phyloP scores from a whole-genome alignment of 768 basidiomycete genomes.

The Boletus patriciae region DNA sequence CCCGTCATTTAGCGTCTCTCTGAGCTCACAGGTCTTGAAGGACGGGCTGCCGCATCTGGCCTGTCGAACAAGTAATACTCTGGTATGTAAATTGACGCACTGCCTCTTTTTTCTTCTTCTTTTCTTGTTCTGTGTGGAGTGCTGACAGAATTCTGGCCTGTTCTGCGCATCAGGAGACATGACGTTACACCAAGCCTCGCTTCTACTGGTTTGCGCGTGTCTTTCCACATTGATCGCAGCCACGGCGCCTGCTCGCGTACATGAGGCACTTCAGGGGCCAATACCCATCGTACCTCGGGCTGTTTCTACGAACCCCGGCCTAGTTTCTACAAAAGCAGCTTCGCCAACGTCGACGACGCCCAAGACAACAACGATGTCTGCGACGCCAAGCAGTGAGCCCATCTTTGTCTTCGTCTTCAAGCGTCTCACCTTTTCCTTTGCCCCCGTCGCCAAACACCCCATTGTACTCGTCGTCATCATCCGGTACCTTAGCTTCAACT shows the following conservation, averaged over 20 bases:
- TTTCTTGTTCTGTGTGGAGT: background rate
- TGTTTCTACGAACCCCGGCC: too few species aligned
- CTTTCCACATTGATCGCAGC: slow-evolving; percentile 16
- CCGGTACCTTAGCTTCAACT: slow-evolving; percentile 3
- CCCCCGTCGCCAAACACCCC: background rate
- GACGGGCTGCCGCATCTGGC: background rate
- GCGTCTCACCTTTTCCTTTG: slow-evolving; percentile 1
- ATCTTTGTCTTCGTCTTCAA: slow-evolving; percentile 1
- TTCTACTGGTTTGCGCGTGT: slow-evolving; percentile 8
- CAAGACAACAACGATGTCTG: slow-evolving; percentile 10
- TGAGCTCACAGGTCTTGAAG: background rate
- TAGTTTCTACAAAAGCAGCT: background rate
- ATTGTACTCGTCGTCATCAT: slow-evolving; percentile 1
- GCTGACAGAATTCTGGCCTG: background rate
- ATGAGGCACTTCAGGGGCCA: slow-evolving; percentile 26
- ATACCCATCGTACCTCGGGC: background rate
- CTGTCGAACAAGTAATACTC: background rate
- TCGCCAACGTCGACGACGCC: slow-evolving; percentile 4
- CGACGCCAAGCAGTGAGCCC: slow-evolving; percentile 18
- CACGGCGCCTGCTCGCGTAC: slow-evolving; percentile 11
- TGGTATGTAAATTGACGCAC: background rate
- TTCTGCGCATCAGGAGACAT: slow-evolving; percentile 9
- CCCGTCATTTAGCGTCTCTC: background rate
- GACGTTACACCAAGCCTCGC: slow-evolving; percentile 9
- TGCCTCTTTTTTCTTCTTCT: background rate